Conservation (phyloP, 768 basidiomycete genomes). For the Tephrocybe sp. region DNA sequence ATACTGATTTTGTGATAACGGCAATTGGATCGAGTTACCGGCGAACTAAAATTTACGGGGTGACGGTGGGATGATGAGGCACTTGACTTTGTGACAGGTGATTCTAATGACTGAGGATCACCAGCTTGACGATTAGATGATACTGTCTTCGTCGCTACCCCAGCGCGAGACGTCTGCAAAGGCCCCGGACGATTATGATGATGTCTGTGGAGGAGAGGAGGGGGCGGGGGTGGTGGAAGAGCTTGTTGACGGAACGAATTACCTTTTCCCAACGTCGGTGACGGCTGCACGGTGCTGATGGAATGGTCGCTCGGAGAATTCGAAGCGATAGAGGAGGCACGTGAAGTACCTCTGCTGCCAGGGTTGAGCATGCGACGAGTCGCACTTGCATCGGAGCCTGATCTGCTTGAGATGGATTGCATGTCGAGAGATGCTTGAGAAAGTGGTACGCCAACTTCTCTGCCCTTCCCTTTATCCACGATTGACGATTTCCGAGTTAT, state of each 20-base stretch:
- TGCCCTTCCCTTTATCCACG: slow-evolving; percentile 36
- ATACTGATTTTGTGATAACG: slow-evolving; percentile 70
- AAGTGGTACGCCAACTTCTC: slow-evolving; percentile 20
- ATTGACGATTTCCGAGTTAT: slow-evolving; percentile 12
- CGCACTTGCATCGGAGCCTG: slow-evolving; percentile 39
- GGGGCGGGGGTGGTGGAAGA: slow-evolving; percentile 16
- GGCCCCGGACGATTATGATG: slow-evolving; percentile 36
- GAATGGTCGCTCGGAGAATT: slow-evolving; percentile 29
- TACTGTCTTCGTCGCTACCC: slow-evolving; percentile 15
- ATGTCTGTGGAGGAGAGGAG: slow-evolving; percentile 26
- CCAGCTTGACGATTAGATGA: slow-evolving; percentile 10
- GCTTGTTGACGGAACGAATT: slow-evolving; percentile 16
- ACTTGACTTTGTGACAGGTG: slow-evolving; percentile 18
- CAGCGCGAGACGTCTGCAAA: slow-evolving; percentile 23
- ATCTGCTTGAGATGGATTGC: slow-evolving; percentile 24
- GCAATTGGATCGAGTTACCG: slow-evolving; percentile 68
- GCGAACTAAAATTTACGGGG: slow-evolving; percentile 36
- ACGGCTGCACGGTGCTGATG: slow-evolving; percentile 20
- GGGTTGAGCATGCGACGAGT: slow-evolving; percentile 33
- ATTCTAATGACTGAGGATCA: slow-evolving; percentile 12
- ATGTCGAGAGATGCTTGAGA: slow-evolving; percentile 15
- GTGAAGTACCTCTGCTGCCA: slow-evolving; percentile 33
- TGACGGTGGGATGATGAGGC: slow-evolving; percentile 15
- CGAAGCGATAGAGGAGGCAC: slow-evolving; percentile 53
- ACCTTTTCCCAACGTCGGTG: slow-evolving; percentile 30